Percentiles rank a stretch among this genome's conserved stretches.
Conservation (phyloP, 257 asterid species). For the Solanum okadae region DNA sequence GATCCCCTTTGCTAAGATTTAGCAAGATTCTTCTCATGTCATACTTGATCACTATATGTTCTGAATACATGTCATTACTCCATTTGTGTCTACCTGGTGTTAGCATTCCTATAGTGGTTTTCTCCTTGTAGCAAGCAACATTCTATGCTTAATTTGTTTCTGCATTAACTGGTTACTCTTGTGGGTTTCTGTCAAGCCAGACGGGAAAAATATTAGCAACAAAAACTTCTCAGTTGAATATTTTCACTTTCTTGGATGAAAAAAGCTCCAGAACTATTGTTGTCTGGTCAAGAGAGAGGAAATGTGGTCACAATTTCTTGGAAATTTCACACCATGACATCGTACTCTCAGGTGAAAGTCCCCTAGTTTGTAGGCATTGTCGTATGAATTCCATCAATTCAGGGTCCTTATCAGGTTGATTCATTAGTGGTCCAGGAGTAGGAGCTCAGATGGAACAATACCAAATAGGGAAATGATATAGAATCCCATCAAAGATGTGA, state of each 20-base stretch:
- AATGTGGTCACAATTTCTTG: too few species aligned
- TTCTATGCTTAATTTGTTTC: neutral
- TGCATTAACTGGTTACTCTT: neutral
- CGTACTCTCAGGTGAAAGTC: too few species aligned
- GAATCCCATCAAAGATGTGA: too few species aligned
- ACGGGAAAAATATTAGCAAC: slow-evolving; percentile 71
- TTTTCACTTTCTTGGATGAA: slow-evolving; percentile 48
- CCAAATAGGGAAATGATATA: too few species aligned
- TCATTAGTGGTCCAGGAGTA: too few species aligned
- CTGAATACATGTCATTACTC: neutral
- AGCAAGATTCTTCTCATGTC: neutral
- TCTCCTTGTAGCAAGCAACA: neutral
- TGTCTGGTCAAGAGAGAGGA: too few species aligned
- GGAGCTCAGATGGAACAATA: too few species aligned
- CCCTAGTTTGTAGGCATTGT: too few species aligned
- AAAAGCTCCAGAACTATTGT: slow-evolving; percentile 44
- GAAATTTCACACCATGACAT: too few species aligned
- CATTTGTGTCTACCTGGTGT: neutral
- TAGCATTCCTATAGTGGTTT: neutral
- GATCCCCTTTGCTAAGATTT: neutral
- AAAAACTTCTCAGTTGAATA: slow-evolving; percentile 66
- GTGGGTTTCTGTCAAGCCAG: slow-evolving; percentile 23
- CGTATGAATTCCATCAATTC: too few species aligned
- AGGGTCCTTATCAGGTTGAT: too few species aligned
- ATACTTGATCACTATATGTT: neutral